Conservation (phyloP, 2,329 filamentous ascomycete genomes). For the Polytolypa hystricis region DNA sequence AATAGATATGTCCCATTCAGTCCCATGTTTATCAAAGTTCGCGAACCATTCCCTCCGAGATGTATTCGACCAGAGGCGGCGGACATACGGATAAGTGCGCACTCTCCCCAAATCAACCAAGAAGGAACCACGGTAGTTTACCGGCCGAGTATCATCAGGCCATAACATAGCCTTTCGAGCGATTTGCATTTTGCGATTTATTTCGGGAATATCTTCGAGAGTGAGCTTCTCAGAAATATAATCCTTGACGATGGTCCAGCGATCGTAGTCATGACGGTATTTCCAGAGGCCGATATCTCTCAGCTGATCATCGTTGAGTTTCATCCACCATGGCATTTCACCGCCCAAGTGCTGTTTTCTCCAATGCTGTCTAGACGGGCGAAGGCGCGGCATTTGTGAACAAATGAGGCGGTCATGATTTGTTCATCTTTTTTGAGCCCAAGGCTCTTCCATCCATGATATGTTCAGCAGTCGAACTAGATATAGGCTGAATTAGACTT, state of each 20-base stretch:
- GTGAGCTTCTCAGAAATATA: slow-evolving; percentile 5
- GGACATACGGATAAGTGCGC: slow-evolving; percentile 9
- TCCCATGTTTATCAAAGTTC: background rate
- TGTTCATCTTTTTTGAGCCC: background rate
- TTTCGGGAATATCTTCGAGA: slow-evolving; percentile 8
- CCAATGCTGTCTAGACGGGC: slow-evolving; percentile 9
- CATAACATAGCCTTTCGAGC: slow-evolving; percentile 8
- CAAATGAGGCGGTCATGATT: slow-evolving; percentile 4
- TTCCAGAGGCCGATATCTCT: background rate
- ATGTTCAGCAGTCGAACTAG: background rate
- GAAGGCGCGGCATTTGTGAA: slow-evolving; percentile 10
- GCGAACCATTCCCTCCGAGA: slow-evolving; percentile 1
- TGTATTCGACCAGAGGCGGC: background rate
- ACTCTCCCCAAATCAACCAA: slow-evolving; percentile 8
- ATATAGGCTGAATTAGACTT: background rate
- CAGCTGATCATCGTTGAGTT: slow-evolving; percentile 7
- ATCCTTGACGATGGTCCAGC: slow-evolving; percentile 11
- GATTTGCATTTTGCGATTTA: slow-evolving; percentile 9
- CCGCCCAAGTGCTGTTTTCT: slow-evolving; percentile 11
- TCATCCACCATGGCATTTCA: slow-evolving; percentile 11
- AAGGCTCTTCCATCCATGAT: background rate
- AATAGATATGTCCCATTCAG: background rate
- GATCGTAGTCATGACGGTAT: background rate
- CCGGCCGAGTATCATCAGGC: slow-evolving; percentile 6
- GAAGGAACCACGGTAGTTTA: slow-evolving; percentile 9